Base-by-base conservation (phyloP, 345 rosid genomes). In the Citropsis articulata region DNA sequence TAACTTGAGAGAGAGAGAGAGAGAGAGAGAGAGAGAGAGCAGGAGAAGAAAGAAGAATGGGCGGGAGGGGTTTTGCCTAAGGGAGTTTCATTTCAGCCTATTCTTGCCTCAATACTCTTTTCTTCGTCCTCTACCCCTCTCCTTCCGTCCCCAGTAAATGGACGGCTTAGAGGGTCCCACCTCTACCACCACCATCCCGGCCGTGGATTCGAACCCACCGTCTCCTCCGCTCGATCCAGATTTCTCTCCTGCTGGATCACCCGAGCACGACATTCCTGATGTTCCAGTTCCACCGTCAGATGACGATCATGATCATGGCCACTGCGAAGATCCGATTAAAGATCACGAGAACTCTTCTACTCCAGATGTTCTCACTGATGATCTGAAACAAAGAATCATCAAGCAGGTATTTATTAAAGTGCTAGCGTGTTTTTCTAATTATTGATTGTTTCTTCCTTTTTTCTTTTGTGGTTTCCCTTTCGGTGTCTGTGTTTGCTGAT, bases 331-430 rank as follows among this genome's bases (percentile, higher is more conserved):
- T 79, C 85, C 71, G 33, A 81, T 75, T 75, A 78, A 88, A 36
- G 83, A 84, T 64, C 84, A 69, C 33, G 82, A 72, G 7, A 85
- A 72, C 31, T 50, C 62, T 9, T 71, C 75, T 50, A 30, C 84
- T 19, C 87, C 76, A 22, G 83, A 75, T 24, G 86, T 80, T 63
- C 71, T 77, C 18, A 55, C 81, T 12, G 92, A 89, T 38, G 90
- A 85, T 83, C 86, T 91, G 83, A 90, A 88, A 80, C 79, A n/a
- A 55, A 89, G 88, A 82, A 91, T 93, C 77, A 82, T 93, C 48
- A 89, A 83, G 84, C 95, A 88, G 93, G 95, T 77, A 77, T 78
- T 80, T 62, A 50, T 33, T 65, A n/a, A 45, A 53, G 75, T 69
- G 18, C 19, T 40, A 30, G 24, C 12, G 13, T n/a, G 19, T 45